Evolutionary conservation across 139 green algal genomes (phyloP), one percentile per base, ranked within the genome.

Genomic region (Chlorella sp.): DNA sequence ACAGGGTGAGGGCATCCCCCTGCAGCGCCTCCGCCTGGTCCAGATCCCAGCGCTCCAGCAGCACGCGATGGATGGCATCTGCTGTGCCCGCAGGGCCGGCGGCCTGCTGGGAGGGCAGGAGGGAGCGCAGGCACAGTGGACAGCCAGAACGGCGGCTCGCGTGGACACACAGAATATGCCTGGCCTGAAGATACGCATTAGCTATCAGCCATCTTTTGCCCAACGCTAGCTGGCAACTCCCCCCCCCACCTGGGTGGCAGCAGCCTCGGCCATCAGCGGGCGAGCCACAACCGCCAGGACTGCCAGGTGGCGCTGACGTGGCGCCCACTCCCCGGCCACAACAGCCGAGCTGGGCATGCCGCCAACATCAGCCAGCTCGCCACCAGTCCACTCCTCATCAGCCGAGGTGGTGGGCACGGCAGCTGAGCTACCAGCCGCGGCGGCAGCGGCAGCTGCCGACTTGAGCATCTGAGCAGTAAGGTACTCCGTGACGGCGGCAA

Each of bases 11-110:
- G 32, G 41, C 44, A 38, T 90, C 86, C 55, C n/a, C 36, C 69
- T 55, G 69, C 51, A 82, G 79, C 6, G 20, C 5, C 67, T 88
- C 80, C 25, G 73, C 79, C 38, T 57, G 28, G 32, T 91, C 84
- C n/a, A 88, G 73, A 28, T 94, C 91, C 91, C 91, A 94, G 57
- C 89, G 91, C 36, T 38, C 47, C 23, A 93, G 85, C 11, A 88
- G 91, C 20, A 94, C 82, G 0, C 70, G 69, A 5, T 79, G 55
- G 30, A 87, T 87, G 38, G 39, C 17, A 74, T 94, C 88, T 38
- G 36, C 17, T 23, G 47, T 26, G 28, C 0, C 11, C 6, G 64
- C 64, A 25, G 30, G 12, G 17, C n/a, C 15, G 30, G 30, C 51
- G 12, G 51, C 73, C 74, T 60, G 73, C 64, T n/a, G n/a, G n/a